Evolutionary conservation across 2,329 filamentous ascomycete genomes (phyloP).

Genomic region (Sporothrix humicola): DNA sequence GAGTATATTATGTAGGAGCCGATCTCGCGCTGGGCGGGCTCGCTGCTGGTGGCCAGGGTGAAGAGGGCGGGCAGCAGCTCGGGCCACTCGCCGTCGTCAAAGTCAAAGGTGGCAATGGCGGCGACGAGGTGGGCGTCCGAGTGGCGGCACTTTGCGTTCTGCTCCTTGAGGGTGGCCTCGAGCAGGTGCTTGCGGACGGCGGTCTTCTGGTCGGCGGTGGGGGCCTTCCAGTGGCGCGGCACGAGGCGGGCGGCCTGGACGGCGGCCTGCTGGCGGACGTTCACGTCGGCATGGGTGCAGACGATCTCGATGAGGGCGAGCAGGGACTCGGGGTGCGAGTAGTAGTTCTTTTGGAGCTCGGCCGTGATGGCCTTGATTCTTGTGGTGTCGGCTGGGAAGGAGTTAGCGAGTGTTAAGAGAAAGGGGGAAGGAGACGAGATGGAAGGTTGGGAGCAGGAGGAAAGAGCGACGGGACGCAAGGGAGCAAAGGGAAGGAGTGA

Average conservation of each 20-base stretch:
- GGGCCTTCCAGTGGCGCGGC: conserved; percentile 80
- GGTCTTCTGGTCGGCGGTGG: conserved; percentile 76
- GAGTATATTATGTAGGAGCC: conserved; percentile 93
- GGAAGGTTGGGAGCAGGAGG: conserved; percentile 3
- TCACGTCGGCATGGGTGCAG: conserved; percentile 73
- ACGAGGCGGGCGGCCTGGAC: conserved; percentile 87
- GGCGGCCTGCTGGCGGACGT: conserved; percentile 85
- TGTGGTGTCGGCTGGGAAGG: conserved; percentile 75
- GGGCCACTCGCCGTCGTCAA: conserved; percentile 83
- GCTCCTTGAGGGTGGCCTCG: conserved; percentile 81
- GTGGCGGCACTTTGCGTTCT: conserved; percentile 77
- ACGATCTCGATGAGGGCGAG: conserved; percentile 87
- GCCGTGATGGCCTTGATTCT: conserved; percentile 89
- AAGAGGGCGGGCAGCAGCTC: conserved; percentile 81
- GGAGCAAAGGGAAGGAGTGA: conserved; percentile 33
- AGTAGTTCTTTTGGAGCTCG: conserved; percentile 91
- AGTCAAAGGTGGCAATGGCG: conserved; percentile 82
- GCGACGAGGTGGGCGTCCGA: conserved; percentile 87
- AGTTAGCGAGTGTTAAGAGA: conserved; percentile 31
- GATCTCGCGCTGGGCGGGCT: conserved; percentile 82
- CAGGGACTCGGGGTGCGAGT: conserved; percentile 81
- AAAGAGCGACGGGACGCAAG: conserved; percentile 29
- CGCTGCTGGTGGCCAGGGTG: conserved; percentile 75
- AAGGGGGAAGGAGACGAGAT: conserved; percentile 24
- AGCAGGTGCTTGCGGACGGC: conserved; percentile 82